These are phyloP conservation scores for Nemania bipapillata DNA, from an alignment of 2,329 filamentous ascomycete genomes.

Conservation along the genomic window DNA sequence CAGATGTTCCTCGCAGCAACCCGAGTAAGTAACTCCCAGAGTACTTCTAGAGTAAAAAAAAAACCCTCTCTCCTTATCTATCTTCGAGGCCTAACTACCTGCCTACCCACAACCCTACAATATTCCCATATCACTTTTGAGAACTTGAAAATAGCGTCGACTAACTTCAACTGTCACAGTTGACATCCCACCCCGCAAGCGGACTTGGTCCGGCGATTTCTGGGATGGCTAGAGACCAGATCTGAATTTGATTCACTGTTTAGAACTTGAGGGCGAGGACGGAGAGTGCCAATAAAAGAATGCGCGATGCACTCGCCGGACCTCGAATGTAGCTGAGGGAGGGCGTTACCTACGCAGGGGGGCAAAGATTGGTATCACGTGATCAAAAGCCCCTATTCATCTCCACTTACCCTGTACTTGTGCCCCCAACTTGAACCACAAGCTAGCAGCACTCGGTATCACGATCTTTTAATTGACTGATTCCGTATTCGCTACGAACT, in stretches of 20 bases:
- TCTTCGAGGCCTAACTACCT: background rate
- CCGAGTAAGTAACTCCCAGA: background rate
- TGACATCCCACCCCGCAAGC: background rate
- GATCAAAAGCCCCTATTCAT: conserved; percentile 6
- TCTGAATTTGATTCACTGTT: too few relatives aligned
- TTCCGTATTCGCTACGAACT: background rate
- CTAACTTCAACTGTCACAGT: background rate
- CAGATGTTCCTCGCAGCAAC: conserved; percentile 16
- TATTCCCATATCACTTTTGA: background rate
- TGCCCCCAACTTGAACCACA: background rate
- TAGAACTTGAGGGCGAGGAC: background rate
- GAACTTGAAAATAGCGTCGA: background rate
- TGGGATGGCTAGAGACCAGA: background rate
- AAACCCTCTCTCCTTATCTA: background rate
- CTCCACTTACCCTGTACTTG: background rate
- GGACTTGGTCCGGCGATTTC: too few relatives aligned
- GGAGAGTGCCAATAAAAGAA: background rate
- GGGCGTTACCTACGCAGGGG: too few relatives aligned
- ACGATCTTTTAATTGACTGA: background rate
- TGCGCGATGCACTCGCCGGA: background rate
- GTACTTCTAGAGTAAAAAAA: background rate
- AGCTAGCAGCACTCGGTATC: background rate
- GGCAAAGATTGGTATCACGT: background rate
- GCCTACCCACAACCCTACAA: too few relatives aligned
- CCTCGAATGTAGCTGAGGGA: too few relatives aligned